Percentiles rank a stretch among this genome's conserved stretches.
Conservation (phyloP, 192 early-diverging fungal species). For the Gorgonomyces haynaldii region DNA sequence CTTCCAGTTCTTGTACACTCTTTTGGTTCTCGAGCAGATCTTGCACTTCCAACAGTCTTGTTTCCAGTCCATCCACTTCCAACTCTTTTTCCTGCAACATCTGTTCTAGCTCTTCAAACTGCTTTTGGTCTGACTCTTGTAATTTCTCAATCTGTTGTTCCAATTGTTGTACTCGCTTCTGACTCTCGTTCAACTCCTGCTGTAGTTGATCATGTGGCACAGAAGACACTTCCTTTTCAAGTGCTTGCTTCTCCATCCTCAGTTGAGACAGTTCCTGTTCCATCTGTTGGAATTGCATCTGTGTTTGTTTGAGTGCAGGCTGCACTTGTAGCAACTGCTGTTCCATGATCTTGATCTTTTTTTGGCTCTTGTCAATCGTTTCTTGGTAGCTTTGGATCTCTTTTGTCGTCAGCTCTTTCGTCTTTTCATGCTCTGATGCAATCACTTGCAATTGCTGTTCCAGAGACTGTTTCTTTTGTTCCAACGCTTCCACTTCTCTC, state of each 20-base stretch:
- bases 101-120: not conserved
- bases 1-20: not conserved
- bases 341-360: not conserved
- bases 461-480: not conserved
- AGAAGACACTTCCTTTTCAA: not conserved
- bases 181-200: not conserved
- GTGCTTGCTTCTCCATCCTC: not conserved
- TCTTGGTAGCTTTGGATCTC: not conserved
- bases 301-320: not conserved
- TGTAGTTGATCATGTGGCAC: not conserved
- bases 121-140: not conserved
- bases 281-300: not conserved
- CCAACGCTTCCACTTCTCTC: not conserved
- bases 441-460: not conserved
- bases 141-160: not conserved
- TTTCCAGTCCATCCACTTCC: not conserved
- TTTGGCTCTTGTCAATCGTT: not conserved
- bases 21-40: not conserved
- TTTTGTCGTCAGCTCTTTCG: not conserved
- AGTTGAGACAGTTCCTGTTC: not conserved
- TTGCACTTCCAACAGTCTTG: not conserved
- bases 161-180: not conserved
- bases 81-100: not conserved
- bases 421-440: not conserved
- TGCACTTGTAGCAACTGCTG: not conserved